Conservation (phyloP, 306 rosid species). For the Cyamopsis tetragonoloba region DNA sequence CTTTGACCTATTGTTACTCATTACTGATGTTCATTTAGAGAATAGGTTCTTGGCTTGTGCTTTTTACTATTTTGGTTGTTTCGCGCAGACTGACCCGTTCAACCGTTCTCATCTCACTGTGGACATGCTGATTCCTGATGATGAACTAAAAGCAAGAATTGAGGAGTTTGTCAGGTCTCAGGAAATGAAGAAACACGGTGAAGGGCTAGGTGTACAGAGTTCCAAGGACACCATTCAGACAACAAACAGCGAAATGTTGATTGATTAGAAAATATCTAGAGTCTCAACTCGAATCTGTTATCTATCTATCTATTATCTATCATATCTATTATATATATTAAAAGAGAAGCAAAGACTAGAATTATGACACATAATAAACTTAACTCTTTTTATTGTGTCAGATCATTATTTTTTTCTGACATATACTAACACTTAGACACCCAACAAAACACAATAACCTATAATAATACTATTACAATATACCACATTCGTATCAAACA, state of each 20-base stretch:
- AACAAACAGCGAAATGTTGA: slow-evolving; percentile 73
- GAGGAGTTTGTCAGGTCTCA: slow-evolving; percentile 76
- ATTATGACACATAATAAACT: too few relatives aligned
- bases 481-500: too few relatives aligned
- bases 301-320: too few relatives aligned
- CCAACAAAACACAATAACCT: too few relatives aligned
- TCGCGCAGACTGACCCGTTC: slow-evolving; percentile 89
- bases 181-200: slow-evolving; percentile 54
- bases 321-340: too few relatives aligned
- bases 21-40: not conserved
- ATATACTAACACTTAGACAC: too few relatives aligned
- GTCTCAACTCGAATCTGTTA: too few relatives aligned
- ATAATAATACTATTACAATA: too few relatives aligned
- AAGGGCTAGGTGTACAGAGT: slow-evolving; percentile 49
- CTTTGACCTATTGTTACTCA: not conserved
- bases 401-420: too few relatives aligned
- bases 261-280: slow-evolving; percentile 46
- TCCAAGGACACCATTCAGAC: slow-evolving; percentile 70
- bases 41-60: not conserved
- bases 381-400: too few relatives aligned
- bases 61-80: slow-evolving; percentile 16
- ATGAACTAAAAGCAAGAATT: slow-evolving; percentile 67
- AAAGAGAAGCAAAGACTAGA: too few relatives aligned
- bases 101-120: slow-evolving; percentile 92
- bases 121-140: slow-evolving; percentile 79